Conservation (phyloP, 2,329 filamentous ascomycete genomes). For the Neopestalotiopsis clavispora region DNA sequence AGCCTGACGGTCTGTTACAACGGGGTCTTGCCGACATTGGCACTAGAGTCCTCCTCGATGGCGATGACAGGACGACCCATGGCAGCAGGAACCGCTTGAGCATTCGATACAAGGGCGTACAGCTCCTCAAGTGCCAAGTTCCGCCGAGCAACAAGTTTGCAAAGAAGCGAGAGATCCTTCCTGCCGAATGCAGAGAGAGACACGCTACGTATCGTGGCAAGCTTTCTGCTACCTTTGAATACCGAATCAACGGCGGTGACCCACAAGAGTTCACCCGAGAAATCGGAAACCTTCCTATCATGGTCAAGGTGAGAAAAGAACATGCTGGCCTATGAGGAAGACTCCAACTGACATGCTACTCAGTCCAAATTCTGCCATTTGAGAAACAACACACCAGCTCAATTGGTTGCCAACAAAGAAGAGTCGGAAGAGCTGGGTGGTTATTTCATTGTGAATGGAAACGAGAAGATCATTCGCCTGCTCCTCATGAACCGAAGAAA, state of each 20-base stretch:
- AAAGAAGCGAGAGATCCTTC: conserved; percentile 84
- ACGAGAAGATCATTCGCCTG: conserved; percentile 94
- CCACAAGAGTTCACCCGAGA: conserved; percentile 83
- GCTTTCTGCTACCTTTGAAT: conserved; percentile 83
- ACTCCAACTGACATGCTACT: conserved; percentile 23
- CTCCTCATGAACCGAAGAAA: conserved; percentile 90
- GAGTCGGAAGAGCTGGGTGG: conserved; percentile 95
- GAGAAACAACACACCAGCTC: conserved; percentile 80
- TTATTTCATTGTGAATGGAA: conserved; percentile 97
- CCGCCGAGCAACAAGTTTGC: conserved; percentile 85
- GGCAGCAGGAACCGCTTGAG: conserved; percentile 74
- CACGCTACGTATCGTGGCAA: conserved; percentile 91
- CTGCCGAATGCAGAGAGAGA: conserved; percentile 91
- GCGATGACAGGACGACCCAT: conserved; percentile 66
- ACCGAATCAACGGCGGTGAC: conserved; percentile 84
- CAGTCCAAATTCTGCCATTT: conserved; percentile 91
- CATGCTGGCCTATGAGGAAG: conserved; percentile 22
- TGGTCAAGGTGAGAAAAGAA: conserved; percentile 74
- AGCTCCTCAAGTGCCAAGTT: conserved; percentile 80
- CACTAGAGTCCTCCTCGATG: conserved; percentile 85
- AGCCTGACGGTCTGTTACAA: conserved; percentile 71
- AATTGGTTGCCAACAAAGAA: conserved; percentile 86
- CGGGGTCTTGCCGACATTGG: conserved; percentile 88
- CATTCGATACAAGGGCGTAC: conserved; percentile 80
- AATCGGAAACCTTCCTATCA: conserved; percentile 87